Base-by-base conservation (phyloP, 2,329 filamentous ascomycete genomes). In the Cladosporium sp. region DNA sequence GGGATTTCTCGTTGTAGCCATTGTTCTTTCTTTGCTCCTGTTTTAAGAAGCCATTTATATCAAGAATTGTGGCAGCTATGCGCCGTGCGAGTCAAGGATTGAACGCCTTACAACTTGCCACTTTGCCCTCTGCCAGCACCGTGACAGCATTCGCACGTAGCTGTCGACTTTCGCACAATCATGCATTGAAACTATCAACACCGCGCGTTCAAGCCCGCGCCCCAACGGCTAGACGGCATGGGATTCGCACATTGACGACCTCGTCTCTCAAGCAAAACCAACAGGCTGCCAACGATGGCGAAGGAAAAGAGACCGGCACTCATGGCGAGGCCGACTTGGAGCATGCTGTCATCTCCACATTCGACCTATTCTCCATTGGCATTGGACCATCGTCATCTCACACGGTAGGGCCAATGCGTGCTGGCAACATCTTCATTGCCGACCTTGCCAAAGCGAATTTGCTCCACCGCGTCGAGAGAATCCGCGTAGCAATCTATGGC, bases 321-420 rank as follows among this genome's bases (percentile, higher is more conserved):
- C 84, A 84, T 72, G 83, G 79, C 67, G 82, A 84, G 69, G 78
- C 82, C 1, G 82, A 83, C 58, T 80, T 82, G 57, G 82, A 84
- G 69, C 82, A 84, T 69, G 82, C 82, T 66, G 82, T 84, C 71
- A 84, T 84, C 65, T 84, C 82, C 2, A 81, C 82, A 0, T 84
- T 84, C 68, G 82, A 84, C 71, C 77, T 84, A 38, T 84, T 84
- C 73, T 84, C 82, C 36, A 83, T 84, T 62, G 82, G 82, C 69
- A 84, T 84, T 69, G 82, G 82, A 0, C 82, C 82, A 12, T 84
- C 82, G 0, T 84, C 82, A 1, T 84, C 82, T 12, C 82, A 84
- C 72, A 84, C 82, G 0, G 82, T 84, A 28, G 82, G 82, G 0
- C 82, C 82, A 21, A 84, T 84, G 82, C 80, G 82, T 21, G 82